These are phyloP conservation scores for Euphorbia pulcherrima DNA, from an alignment of 345 rosid genomes.

Conservation along the genomic window DNA sequence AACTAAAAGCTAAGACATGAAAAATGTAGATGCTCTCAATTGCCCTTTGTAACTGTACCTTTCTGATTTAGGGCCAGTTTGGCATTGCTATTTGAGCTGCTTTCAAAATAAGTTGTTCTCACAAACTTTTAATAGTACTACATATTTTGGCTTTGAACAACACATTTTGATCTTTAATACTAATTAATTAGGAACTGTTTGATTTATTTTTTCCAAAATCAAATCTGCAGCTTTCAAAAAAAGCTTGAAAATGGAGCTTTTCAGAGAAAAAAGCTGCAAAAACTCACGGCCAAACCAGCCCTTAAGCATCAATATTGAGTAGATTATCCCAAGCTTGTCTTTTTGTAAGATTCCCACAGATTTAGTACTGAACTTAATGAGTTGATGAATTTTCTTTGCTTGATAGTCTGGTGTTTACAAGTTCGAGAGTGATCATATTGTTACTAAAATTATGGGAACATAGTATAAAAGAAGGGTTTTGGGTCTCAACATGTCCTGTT, in stretches of 20 bases:
- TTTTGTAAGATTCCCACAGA: not conserved
- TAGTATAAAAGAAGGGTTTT: not conserved
- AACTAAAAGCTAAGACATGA: not conserved
- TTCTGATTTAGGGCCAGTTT: too few relatives aligned
- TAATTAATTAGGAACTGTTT: too few relatives aligned
- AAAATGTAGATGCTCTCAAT: not conserved
- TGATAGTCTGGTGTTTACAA: not conserved
- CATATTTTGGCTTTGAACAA: too few relatives aligned
- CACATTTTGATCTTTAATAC: too few relatives aligned
- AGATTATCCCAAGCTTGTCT: not conserved
- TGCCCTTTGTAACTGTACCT: not conserved
- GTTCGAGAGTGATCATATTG: not conserved
- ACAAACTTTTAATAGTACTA: too few relatives aligned
- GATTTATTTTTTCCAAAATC: too few relatives aligned
- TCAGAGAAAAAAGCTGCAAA: too few relatives aligned
- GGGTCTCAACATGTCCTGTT: not conserved
- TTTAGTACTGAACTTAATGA: not conserved
- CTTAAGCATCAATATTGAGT: not conserved
- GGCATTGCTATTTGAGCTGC: too few relatives aligned
- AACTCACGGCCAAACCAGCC: too few relatives aligned
- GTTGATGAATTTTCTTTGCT: not conserved
- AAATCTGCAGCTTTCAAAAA: too few relatives aligned
- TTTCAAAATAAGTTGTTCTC: too few relatives aligned
- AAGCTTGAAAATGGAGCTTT: too few relatives aligned
- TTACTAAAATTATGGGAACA: not conserved